Base-by-base conservation (phyloP, 495 filamentous ascomycete genomes). In the Trichoderma gamsii region DNA sequence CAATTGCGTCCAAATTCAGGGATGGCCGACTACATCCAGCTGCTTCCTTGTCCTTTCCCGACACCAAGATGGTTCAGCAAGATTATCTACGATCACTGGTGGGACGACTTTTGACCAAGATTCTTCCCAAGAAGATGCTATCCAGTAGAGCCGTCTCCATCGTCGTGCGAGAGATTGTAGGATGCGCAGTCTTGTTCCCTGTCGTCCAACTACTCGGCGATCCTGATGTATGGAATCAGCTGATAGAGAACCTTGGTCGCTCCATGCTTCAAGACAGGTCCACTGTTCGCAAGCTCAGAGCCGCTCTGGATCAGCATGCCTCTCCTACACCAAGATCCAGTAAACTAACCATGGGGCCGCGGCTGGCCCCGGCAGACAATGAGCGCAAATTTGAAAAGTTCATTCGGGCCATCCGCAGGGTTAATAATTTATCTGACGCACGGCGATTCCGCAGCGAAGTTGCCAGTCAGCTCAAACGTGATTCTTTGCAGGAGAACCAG, bases 191-290 rank as follows among this genome's bases (percentile, higher is more conserved):
- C 64, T 78, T 94, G 66, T 86, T 84, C 41, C 90, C 92, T 4
- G 78, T 89, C 35, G 79, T 93, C 76, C 84, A 87, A 70, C 80
- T 91, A 72, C 74, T 95, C 38, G 81, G 91, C 21, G 95, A 98
- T 70, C 93, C 96, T 12, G 96, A 99, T 81, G 93, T 90, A 2
- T 97, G 95, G 95, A 98, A 98, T 75, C 92, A 96, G 73, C 72
- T 96, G 70, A 90, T 98, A 83, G 93, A 97, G 76, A 91, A 88
- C 63, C 94, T 89, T 77, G 93, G 93, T 18, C 86, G 89, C 51
- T 89, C 89, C 35, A 89, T 96, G 80, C 81, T 99, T 46, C 93
- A 97, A 73, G 96, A 99, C 74, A 90, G 95, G 16, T 98, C 97
- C 66, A 96, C 92, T 0, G 95, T 99, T 35, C 89, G 92, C 67